Conservation (phyloP, 2,329 filamentous ascomycete species). For the Monosporascus sp. region DNA sequence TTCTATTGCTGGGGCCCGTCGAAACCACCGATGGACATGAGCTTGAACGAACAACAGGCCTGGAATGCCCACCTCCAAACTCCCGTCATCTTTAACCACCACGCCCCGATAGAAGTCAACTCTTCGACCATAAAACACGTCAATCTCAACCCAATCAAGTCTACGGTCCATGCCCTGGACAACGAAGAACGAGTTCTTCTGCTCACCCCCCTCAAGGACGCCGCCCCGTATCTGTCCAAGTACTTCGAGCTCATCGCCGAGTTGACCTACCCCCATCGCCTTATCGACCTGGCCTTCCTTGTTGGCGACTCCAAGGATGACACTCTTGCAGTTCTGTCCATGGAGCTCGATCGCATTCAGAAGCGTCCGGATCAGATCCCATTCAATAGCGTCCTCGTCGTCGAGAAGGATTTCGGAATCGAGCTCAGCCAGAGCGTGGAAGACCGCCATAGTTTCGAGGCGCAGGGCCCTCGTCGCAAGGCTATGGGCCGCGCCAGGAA, state of each 20-base stretch:
- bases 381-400: constrained; percentile 77
- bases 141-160: constrained; percentile 79
- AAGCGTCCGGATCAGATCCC: constrained; percentile 72
- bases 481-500: constrained; percentile 87
- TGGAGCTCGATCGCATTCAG: constrained; percentile 85
- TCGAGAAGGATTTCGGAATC: constrained; percentile 87
- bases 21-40: constrained; percentile 95
- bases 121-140: constrained; percentile 71
- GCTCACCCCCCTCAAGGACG: constrained; percentile 88
- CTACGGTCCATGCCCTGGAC: constrained; percentile 68
- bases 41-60: constrained; percentile 79
- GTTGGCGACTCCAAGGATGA: constrained; percentile 90
- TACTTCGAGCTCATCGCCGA: constrained; percentile 91
- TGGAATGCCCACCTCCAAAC: constrained; percentile 89
- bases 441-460: constrained; percentile 78
- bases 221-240: constrained; percentile 72
- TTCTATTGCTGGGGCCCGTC: constrained; percentile 96
- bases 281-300: constrained; percentile 93
- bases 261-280: constrained; percentile 86
- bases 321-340: constrained; percentile 77
- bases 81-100: constrained; percentile 94
- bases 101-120: constrained; percentile 81
- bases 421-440: constrained; percentile 72
- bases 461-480: constrained; percentile 85
- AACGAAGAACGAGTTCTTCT: constrained; percentile 89